Evolutionary conservation across 2,329 filamentous ascomycete genomes (phyloP), one percentile per base, ranked within the genome.

Genomic region (Colletotrichum sublineola): DNA sequence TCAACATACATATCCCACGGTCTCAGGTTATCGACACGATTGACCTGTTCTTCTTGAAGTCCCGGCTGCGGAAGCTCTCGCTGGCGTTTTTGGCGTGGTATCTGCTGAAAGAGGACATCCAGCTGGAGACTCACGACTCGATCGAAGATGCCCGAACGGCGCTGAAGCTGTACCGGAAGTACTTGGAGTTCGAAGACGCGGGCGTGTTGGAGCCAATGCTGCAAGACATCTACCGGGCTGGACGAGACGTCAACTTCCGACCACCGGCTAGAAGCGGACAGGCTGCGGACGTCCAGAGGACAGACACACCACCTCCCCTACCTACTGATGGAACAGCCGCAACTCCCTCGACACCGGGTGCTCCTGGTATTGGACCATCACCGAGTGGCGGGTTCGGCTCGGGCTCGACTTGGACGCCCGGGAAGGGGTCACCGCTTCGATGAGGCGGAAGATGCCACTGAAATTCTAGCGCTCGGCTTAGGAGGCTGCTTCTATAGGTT

Each of bases 61-160:
- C 90, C 20, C 92, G 94, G 42, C 89, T 94, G 65, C 91, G 97
- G n/a, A 96, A 95, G 79, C 89, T 99, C 2, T 96, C 93, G 9
- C 87, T 99, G 29, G 93, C 96, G 38, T 98, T 98, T 80, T 84
- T 99, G 24, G 95, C 96, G 0, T 97, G 95, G 93, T 91, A 92
- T 65, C 88, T 99, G 11, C 90, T 99, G 53, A 95, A 95, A 77
- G 94, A 98, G 81, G 94, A 96, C 78, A 98, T 99, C 73, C 97
- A 99, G 82, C 88, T 94, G 78, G 93, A 94, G 75, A 94, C 92
- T 8, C 97, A 99, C 82, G 96, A 99, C 82, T 96, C 93, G 14
- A 97, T 99, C 76, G 96, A 98, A 81, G 96, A 99, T 80, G 95
- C 96, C 0, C 89, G 93, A 36, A 98, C 96, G 52, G 96, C 97